These are phyloP conservation scores for Nymphaea colorata DNA, from an alignment of 164 flowering plant species.

Conservation along the genomic window DNA sequence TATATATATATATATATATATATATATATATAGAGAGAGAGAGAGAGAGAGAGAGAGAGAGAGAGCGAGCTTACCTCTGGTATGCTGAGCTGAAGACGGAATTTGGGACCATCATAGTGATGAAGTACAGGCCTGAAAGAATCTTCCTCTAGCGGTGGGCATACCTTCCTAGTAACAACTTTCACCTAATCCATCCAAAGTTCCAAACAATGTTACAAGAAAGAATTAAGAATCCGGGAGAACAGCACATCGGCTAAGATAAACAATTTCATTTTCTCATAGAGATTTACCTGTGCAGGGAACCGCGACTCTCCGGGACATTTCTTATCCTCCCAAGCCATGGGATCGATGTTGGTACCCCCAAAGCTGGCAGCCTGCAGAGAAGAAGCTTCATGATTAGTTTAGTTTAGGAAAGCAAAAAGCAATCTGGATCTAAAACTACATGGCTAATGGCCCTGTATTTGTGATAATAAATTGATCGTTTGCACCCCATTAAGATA, in stretches of 20 bases:
- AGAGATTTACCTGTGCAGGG: constrained; percentile 71
- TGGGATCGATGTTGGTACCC: constrained; percentile 83
- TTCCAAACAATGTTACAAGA: neutral
- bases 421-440: neutral
- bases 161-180: constrained; percentile 59
- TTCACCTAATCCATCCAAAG: constrained; percentile 32
- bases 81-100: constrained; percentile 81
- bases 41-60: neutral
- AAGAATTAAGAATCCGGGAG: neutral
- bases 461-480: neutral
- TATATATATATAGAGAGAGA: neutral
- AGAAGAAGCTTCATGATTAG: neutral
- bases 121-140: constrained; percentile 95
- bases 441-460: neutral
- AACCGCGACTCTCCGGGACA: constrained; percentile 84
- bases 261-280: neutral
- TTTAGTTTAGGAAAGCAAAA: neutral
- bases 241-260: neutral
- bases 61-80: constrained; percentile 52
- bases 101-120: constrained; percentile 97
- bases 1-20: too few species aligned
- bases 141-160: constrained; percentile 87
- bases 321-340: constrained; percentile 97
- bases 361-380: constrained; percentile 91
- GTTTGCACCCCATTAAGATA: neutral